Evolutionary conservation across 305 asterid genomes (phyloP).

Genomic region (Fraxinus sp.): DNA sequence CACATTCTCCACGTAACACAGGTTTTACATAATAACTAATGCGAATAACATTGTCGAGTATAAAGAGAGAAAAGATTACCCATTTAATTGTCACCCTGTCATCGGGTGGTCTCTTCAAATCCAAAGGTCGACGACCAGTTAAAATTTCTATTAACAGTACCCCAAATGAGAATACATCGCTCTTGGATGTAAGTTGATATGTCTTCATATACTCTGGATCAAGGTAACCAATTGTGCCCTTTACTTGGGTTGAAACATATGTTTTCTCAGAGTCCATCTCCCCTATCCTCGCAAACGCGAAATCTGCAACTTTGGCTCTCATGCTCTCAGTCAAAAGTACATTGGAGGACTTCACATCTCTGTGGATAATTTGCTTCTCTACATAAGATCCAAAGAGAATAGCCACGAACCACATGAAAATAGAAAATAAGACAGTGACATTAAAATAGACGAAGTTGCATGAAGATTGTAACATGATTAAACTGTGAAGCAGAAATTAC

Average conservation of each 20-base stretch:
- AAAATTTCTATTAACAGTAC: slow-evolving; percentile 70
- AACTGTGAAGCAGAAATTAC: neutral
- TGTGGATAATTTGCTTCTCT: slow-evolving; percentile 82
- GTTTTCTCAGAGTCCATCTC: slow-evolving; percentile 72
- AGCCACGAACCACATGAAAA: slow-evolving; percentile 11
- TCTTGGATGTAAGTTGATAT: slow-evolving; percentile 75
- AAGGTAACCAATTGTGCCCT: slow-evolving; percentile 94
- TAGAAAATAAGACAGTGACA: neutral
- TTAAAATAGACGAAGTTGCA: neutral
- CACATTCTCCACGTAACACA: neutral
- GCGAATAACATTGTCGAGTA: neutral
- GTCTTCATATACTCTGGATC: slow-evolving; percentile 98
- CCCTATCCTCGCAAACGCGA: slow-evolving; percentile 88
- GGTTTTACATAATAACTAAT: neutral
- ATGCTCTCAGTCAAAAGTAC: slow-evolving; percentile 25
- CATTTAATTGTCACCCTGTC: slow-evolving; percentile 82
- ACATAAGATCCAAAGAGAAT: slow-evolving; percentile 17
- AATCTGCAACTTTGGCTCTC: slow-evolving; percentile 95
- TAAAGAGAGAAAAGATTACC: slow-evolving; percentile 49
- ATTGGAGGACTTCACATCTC: too few species aligned
- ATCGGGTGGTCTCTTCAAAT: slow-evolving; percentile 54
- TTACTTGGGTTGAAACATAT: slow-evolving; percentile 82
- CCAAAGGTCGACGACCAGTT: slow-evolving; percentile 94
- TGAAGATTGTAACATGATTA: neutral
- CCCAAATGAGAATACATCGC: slow-evolving; percentile 98